These are phyloP conservation scores for Leishmania lainsoni DNA, from an alignment of 208 protist species.

Conservation along the genomic window DNA sequence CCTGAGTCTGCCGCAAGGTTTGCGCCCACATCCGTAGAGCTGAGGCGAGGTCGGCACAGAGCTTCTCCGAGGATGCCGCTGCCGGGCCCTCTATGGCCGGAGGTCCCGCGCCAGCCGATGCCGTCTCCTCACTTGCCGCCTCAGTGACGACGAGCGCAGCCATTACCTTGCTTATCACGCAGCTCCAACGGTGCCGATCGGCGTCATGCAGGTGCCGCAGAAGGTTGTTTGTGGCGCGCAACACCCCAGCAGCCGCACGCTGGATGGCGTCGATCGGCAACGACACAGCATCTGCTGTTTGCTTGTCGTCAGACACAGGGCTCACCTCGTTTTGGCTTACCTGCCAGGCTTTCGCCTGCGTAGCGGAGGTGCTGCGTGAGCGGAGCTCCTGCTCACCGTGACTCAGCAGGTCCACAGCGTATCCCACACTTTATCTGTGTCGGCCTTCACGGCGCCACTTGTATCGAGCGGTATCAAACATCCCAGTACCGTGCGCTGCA, in stretches of 20 bases:
- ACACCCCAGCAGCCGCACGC: constrained; percentile 11
- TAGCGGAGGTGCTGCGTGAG: not conserved
- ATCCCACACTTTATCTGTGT: not conserved
- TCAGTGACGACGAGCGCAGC: not conserved
- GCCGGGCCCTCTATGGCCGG: not conserved
- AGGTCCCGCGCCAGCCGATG: not conserved
- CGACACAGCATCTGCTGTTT: not conserved
- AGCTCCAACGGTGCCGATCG: constrained; percentile 10
- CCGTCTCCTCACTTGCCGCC: not conserved
- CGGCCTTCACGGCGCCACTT: not conserved
- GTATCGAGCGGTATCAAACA: not conserved
- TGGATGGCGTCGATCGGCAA: not conserved
- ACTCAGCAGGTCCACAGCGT: not conserved
- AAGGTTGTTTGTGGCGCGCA: constrained; percentile 6
- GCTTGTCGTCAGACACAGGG: not conserved
- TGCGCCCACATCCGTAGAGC: constrained; percentile 1
- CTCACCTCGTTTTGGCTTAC: not conserved
- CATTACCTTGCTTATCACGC: constrained; percentile 1
- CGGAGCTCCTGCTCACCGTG: not conserved
- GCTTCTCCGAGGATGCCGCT: not conserved
- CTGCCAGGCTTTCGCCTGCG: not conserved
- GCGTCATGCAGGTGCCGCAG: constrained; percentile 12
- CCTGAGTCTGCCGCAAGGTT: not conserved
- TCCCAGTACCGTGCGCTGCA: constrained; percentile 4
- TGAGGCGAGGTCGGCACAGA: constrained; percentile 6